Percentiles rank a stretch among this genome's conserved stretches.
Conservation (phyloP, 495 filamentous ascomycete genomes). For the Glarea lozoyensis region DNA sequence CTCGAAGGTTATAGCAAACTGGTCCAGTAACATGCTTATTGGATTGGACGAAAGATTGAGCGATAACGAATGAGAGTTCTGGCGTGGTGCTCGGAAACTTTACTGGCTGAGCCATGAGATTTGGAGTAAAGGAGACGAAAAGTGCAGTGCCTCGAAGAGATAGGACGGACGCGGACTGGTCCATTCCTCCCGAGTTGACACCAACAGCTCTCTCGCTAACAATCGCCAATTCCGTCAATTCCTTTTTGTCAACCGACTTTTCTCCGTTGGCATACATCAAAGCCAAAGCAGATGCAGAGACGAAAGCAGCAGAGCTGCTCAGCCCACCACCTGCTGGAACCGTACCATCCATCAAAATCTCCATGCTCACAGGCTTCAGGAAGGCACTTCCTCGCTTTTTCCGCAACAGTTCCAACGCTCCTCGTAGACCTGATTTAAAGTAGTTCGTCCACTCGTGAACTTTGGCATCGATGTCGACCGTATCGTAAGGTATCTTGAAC, state of each 20-base stretch:
- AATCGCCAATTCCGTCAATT: conserved; percentile 82
- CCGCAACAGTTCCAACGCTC: conserved; percentile 69
- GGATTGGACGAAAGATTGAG: conserved; percentile 84
- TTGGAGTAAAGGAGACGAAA: conserved; percentile 82
- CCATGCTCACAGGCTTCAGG: conserved; percentile 67
- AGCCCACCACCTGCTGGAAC: conserved; percentile 89
- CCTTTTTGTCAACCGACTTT: conserved; percentile 71
- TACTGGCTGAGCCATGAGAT: conserved; percentile 65
- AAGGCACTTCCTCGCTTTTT: conserved; percentile 50
- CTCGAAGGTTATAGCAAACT: conserved; percentile 90
- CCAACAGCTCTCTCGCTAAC: conserved; percentile 91
- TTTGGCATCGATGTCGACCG: conserved; percentile 71
- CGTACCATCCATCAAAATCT: conserved; percentile 82
- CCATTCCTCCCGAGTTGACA: conserved; percentile 97
- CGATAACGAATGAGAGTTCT: conserved; percentile 84
- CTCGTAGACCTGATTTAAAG: conserved; percentile 85
- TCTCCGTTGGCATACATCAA: conserved; percentile 82
- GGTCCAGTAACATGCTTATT: conserved; percentile 93
- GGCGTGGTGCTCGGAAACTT: conserved; percentile 77
- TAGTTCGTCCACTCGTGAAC: conserved; percentile 96
- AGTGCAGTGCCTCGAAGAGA: conserved; percentile 75
- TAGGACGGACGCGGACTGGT: conserved; percentile 96
- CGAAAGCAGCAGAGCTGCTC: conserved; percentile 89
- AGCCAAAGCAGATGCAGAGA: conserved; percentile 81
- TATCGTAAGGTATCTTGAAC: conserved; percentile 56